Percentiles rank a stretch among this genome's conserved stretches.
Evolutionary conservation across 805 yeast genomes (phyloP).

Genomic region (Candida oleophila): DNA sequence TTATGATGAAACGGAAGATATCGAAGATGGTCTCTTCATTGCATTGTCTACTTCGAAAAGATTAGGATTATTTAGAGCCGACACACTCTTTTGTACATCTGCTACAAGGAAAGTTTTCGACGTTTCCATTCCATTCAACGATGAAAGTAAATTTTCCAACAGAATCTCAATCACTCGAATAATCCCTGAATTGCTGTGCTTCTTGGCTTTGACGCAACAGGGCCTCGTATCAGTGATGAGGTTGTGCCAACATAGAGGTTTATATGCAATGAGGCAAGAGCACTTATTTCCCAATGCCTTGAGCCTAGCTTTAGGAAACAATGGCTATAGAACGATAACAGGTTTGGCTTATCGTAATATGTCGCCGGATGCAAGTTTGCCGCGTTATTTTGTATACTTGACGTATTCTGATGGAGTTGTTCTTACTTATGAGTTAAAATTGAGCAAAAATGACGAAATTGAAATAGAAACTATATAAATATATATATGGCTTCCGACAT

Average conservation of each 20-base stretch:
- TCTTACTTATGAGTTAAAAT: conserved; percentile 17
- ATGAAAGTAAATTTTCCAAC: conserved; percentile 32
- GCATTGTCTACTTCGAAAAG: conserved; percentile 45
- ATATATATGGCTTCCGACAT: too few species aligned
- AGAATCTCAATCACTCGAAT: conserved; percentile 34
- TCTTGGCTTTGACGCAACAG: conserved; percentile 35
- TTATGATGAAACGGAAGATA: conserved; percentile 4
- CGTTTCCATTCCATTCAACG: conserved; percentile 32
- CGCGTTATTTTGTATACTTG: conserved; percentile 31
- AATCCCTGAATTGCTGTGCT: conserved; percentile 35
- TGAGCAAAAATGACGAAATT: conserved; percentile 6
- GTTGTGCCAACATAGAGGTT: conserved; percentile 34
- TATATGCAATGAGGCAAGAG: conserved; percentile 44
- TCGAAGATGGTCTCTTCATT: conserved; percentile 9
- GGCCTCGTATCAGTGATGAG: conserved; percentile 38
- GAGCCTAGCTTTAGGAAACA: conserved; percentile 22
- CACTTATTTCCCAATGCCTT: conserved; percentile 38
- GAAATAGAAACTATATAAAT: conserved; percentile 1
- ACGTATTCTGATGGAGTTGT: conserved; percentile 35
- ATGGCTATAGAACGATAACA: conserved; percentile 29
- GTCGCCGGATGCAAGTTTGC: conserved; percentile 16
- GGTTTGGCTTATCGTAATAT: conserved; percentile 30
- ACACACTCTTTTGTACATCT: conserved; percentile 47
- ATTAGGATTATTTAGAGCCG: conserved; percentile 45
- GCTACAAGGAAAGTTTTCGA: conserved; percentile 45